Percentiles rank a stretch among this genome's conserved stretches.
phyloP scores from a whole-genome alignment of 1,139 yeast genomes.

The Yamadazyma dendronema region DNA sequence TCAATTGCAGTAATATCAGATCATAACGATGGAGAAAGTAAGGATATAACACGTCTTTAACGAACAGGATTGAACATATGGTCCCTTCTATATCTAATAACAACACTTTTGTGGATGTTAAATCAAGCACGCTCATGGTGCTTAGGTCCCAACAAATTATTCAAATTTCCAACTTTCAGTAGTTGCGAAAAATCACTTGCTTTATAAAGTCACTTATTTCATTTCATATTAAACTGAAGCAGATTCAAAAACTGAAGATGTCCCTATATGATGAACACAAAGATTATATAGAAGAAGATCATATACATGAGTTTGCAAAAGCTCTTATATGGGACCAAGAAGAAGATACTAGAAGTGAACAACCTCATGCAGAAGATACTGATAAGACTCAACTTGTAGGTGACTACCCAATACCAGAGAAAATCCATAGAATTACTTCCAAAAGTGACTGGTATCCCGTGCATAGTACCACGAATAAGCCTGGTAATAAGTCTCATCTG shows the following conservation, averaged over 20 bases:
- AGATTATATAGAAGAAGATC: slow-evolving; percentile 36
- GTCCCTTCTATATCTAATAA: slow-evolving; percentile 85
- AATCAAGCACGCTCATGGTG: not conserved
- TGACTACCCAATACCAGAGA: slow-evolving; percentile 5
- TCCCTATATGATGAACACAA: slow-evolving; percentile 25
- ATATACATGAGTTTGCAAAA: slow-evolving; percentile 40
- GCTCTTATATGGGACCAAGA: slow-evolving; percentile 41
- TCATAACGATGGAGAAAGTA: slow-evolving; percentile 40
- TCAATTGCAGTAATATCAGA: slow-evolving; percentile 21
- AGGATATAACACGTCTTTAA: slow-evolving; percentile 65
- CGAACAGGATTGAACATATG: slow-evolving; percentile 85
- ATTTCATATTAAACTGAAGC: no score
- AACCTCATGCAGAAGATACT: slow-evolving; percentile 1
- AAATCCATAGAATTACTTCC: slow-evolving; percentile 47
- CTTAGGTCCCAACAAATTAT: not conserved
- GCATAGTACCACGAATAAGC: slow-evolving; percentile 3
- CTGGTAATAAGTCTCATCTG: slow-evolving; percentile 1
- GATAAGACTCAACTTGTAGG: not conserved
- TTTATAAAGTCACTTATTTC: no score
- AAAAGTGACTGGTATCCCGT: slow-evolving; percentile 72
- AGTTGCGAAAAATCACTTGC: slow-evolving; percentile 1
- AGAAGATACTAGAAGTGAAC: slow-evolving; percentile 20
- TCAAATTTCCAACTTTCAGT: not conserved
- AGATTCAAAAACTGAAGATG: not conserved
- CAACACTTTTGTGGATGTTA: slow-evolving; percentile 5